These are phyloP conservation scores for Starmerella tilneyi DNA, from an alignment of 805 yeast genomes.

Conservation along the genomic window DNA sequence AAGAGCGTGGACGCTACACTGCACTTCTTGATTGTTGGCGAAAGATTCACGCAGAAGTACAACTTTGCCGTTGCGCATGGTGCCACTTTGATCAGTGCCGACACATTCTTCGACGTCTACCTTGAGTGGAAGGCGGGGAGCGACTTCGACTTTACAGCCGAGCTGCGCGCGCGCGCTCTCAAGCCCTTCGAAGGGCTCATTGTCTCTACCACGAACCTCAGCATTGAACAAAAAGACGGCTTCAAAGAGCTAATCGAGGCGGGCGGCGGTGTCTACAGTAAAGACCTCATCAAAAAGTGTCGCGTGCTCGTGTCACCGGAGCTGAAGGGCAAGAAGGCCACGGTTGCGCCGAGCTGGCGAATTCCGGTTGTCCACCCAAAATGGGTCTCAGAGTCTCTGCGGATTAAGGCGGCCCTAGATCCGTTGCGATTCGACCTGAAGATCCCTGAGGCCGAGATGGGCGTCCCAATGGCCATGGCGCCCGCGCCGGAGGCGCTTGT, in stretches of 20 bases:
- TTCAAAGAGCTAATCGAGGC: conserved; percentile 26
- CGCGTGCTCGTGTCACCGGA: conserved; percentile 29
- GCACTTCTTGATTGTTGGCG: conserved; percentile 43
- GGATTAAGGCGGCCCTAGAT: conserved; percentile 35
- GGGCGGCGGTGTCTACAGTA: conserved; percentile 31
- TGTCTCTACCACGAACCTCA: conserved; percentile 35
- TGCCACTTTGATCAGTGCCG: conserved; percentile 44
- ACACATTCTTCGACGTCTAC: conserved; percentile 38
- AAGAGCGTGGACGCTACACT: conserved; percentile 12
- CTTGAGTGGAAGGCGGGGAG: conserved; percentile 46
- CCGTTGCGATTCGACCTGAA: conserved; percentile 30
- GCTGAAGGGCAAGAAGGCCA: conserved; percentile 30
- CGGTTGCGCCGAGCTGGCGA: conserved; percentile 34
- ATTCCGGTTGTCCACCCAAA: conserved; percentile 37
- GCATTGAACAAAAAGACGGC: conserved; percentile 24
- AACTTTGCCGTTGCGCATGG: conserved; percentile 43
- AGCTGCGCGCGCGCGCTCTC: conserved; percentile 23
- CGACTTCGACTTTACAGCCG: conserved; percentile 23
- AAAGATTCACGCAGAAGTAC: conserved; percentile 44
- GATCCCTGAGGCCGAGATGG: conserved; percentile 11
- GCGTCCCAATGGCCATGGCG: neutral
- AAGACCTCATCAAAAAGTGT: conserved; percentile 26
- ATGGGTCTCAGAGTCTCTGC: conserved; percentile 38
- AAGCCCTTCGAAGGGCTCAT: conserved; percentile 29
- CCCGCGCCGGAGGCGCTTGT: neutral